Conservation (phyloP, 2,329 filamentous ascomycete genomes). For the Bipolaris bicolor region DNA sequence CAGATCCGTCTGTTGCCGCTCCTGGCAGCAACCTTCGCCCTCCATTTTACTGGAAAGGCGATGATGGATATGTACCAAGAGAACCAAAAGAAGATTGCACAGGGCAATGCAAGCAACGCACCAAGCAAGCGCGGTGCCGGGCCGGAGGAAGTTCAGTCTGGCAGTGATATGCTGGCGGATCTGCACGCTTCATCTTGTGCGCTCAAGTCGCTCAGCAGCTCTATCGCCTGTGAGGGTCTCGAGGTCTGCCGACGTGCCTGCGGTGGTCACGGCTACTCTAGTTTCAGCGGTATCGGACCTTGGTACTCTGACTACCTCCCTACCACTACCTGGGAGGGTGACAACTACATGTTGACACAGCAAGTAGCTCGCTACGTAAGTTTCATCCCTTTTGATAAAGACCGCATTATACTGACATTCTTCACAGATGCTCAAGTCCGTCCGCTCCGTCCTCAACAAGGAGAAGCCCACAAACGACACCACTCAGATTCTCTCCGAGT, state of each 20-base stretch:
- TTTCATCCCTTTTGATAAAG: slow-evolving; percentile 8
- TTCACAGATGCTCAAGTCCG: slow-evolving; percentile 71
- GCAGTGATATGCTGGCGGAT: slow-evolving; percentile 72
- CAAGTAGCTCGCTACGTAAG: slow-evolving; percentile 74
- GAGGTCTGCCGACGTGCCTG: slow-evolving; percentile 77
- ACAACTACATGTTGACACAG: slow-evolving; percentile 84
- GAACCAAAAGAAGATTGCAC: slow-evolving; percentile 71
- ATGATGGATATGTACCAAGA: slow-evolving; percentile 78
- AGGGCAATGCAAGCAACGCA: slow-evolving; percentile 47
- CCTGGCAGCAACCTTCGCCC: slow-evolving; percentile 75
- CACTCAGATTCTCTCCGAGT: slow-evolving; percentile 68
- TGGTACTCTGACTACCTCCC: slow-evolving; percentile 80
- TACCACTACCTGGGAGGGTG: slow-evolving; percentile 74
- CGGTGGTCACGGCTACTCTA: slow-evolving; percentile 77
- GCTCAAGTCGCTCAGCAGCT: slow-evolving; percentile 74
- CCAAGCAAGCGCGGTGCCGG: slow-evolving; percentile 61
- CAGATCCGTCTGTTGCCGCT: slow-evolving; percentile 75
- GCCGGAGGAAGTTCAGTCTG: slow-evolving; percentile 70
- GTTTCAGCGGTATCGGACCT: slow-evolving; percentile 75
- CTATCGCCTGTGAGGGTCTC: slow-evolving; percentile 74
- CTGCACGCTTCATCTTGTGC: slow-evolving; percentile 79
- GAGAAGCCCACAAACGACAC: slow-evolving; percentile 72
- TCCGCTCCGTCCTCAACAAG: slow-evolving; percentile 70
- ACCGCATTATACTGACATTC: slow-evolving; percentile 6
- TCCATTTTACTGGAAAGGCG: slow-evolving; percentile 77